Evolutionary conservation across 768 basidiomycete genomes (phyloP).

Genomic region (Agaricus sinodeliciosus): DNA sequence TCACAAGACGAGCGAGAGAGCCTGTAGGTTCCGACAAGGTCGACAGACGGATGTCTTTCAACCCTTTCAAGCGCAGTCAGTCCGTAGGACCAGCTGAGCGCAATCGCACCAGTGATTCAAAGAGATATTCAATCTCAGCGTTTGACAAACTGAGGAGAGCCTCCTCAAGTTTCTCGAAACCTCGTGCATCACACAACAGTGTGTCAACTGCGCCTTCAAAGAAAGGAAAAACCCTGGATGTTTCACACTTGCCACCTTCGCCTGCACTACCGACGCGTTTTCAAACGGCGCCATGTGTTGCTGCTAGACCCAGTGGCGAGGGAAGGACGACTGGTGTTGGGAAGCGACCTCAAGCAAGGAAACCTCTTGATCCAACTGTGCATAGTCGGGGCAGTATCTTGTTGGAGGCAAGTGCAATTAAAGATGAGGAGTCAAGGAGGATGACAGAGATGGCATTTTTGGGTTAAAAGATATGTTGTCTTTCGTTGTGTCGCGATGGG

Average conservation of each 20-base stretch:
- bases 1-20: constrained; percentile 10
- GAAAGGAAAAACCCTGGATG: constrained; percentile 19
- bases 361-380: constrained; percentile 39
- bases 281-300: neutral
- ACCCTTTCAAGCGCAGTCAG: constrained; percentile 30
- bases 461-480: constrained; percentile 16
- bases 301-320: neutral
- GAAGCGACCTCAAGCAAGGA: neutral
- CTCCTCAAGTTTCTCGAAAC: neutral
- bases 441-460: constrained; percentile 71
- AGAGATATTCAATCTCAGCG: constrained; percentile 23
- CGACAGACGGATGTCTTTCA: constrained; percentile 24
- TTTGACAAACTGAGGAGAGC: constrained; percentile 15
- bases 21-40: constrained; percentile 12
- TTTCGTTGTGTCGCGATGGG: too few relatives aligned
- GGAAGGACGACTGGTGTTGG: neutral
- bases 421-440: constrained; percentile 63
- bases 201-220: constrained; percentile 4
- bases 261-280: constrained; percentile 21
- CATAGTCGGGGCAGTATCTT: constrained; percentile 55
- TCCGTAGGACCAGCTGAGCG: constrained; percentile 9
- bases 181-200: neutral
- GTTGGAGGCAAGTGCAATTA: constrained; percentile 43
- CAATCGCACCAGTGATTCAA: constrained; percentile 14
- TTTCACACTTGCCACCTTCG: constrained; percentile 32